Conservation (phyloP, 2,329 filamentous ascomycete genomes). For the Fusarium falciforme region DNA sequence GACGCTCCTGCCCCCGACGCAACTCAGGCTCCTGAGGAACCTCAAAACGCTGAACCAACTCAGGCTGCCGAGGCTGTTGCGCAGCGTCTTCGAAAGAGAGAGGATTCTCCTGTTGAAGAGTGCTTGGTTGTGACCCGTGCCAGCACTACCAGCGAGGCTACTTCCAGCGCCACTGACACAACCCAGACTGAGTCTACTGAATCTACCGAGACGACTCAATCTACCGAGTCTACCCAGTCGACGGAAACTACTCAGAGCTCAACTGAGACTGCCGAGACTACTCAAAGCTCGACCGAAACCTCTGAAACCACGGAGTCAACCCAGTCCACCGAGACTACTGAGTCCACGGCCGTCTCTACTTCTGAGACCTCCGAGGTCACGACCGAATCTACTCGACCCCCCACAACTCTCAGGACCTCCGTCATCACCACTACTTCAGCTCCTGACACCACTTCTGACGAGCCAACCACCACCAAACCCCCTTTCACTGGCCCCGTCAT, state of each 20-base stretch:
- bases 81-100: constrained; percentile 1
- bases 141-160: background rate
- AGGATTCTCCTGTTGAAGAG: constrained; percentile 1
- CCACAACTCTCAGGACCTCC: constrained; percentile 21
- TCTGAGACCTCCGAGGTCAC: background rate
- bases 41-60: background rate
- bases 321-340: background rate
- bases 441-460: background rate
- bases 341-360: background rate
- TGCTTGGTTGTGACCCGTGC: constrained; percentile 11
- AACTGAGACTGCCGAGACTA: background rate
- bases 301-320: background rate
- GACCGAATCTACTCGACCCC: constrained; percentile 1
- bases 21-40: background rate
- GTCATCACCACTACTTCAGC: constrained; percentile 9
- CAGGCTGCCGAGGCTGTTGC: background rate
- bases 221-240: background rate
- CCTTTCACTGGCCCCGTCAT: constrained; percentile 9
- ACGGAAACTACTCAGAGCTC: background rate
- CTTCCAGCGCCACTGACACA: background rate
- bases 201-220: background rate
- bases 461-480: constrained; percentile 2
- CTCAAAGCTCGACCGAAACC: background rate
- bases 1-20: background rate
- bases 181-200: background rate